A percentile compares a stretch with the other conserved stretches of the same genome.
phyloP scores from a whole-genome alignment of 116 monocot genomes.

The Cymodocea nodosa region DNA sequence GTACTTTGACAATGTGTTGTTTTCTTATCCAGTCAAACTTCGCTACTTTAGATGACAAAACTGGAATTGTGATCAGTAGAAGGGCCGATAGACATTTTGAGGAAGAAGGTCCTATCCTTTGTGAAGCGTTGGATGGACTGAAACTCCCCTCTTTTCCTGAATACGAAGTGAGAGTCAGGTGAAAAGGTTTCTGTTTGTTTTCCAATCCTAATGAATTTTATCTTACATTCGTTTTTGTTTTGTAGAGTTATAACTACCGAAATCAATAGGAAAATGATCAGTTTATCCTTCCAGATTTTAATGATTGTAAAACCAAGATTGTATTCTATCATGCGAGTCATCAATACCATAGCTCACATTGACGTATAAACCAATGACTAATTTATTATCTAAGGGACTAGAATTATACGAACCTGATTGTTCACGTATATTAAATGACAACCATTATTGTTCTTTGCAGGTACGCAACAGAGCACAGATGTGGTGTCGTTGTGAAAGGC shows the following conservation, averaged over 20 bases:
- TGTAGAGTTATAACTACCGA: neutral
- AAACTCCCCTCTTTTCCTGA: conserved; percentile 91
- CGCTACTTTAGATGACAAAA: conserved; percentile 79
- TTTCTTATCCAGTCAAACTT: conserved; percentile 74
- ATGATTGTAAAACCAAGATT: too few relatives aligned
- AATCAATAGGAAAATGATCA: too few relatives aligned
- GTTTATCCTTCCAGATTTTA: too few relatives aligned
- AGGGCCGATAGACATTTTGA: conserved; percentile 99
- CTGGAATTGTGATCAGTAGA: conserved; percentile 73
- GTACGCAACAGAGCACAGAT: conserved; percentile 98
- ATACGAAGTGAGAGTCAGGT: conserved; percentile 98
- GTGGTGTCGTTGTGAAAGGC: conserved; percentile 97
- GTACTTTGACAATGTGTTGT: neutral
- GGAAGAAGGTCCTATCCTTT: conserved; percentile 92
- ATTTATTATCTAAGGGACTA: too few relatives aligned
- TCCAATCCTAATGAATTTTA: neutral
- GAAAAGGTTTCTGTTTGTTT: neutral
- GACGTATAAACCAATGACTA: too few relatives aligned
- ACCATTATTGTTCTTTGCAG: conserved; percentile 17
- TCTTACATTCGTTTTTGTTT: neutral
- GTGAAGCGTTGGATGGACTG: conserved; percentile 87
- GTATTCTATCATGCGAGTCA: too few relatives aligned
- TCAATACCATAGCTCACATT: too few relatives aligned
- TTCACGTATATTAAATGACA: too few relatives aligned
- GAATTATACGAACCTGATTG: too few relatives aligned